These are phyloP conservation scores for Lenwebbia sp. DNA, from an alignment of 345 rosid genomes.

Conservation along the genomic window DNA sequence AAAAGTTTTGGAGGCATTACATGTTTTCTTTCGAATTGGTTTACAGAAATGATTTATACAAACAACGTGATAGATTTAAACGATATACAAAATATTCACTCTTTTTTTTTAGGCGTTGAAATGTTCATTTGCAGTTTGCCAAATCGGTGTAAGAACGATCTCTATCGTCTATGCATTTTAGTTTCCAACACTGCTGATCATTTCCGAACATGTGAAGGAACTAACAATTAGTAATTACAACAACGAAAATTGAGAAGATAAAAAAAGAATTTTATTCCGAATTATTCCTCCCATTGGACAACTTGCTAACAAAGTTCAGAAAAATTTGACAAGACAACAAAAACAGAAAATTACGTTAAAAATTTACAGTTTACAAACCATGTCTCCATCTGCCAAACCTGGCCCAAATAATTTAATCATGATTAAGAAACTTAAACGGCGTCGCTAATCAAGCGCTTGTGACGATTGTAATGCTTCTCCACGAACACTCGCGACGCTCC, in stretches of 20 bases:
- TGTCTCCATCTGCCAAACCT: background rate
- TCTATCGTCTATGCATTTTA: background rate
- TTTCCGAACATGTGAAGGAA: background rate
- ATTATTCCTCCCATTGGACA: background rate
- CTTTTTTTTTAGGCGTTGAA: background rate
- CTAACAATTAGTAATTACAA: background rate
- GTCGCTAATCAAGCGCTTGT: constrained; percentile 66
- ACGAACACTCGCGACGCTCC: constrained; percentile 69
- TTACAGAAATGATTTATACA: background rate
- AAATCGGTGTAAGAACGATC: background rate
- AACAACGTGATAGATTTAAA: no score
- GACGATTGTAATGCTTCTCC: constrained; percentile 74
- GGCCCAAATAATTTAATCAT: background rate
- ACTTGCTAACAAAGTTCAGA: background rate
- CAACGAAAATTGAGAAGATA: background rate
- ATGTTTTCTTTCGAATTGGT: background rate
- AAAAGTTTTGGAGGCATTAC: background rate
- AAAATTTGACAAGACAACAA: background rate
- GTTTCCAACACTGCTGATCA: background rate
- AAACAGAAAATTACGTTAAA: background rate
- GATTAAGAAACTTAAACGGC: background rate
- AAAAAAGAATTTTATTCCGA: background rate
- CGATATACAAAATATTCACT: background rate
- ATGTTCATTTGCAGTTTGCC: background rate
- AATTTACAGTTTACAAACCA: background rate